These are phyloP conservation scores for Moesziomyces sp. DNA, from an alignment of 1,284 basidiomycete species.

Conservation along the genomic window DNA sequence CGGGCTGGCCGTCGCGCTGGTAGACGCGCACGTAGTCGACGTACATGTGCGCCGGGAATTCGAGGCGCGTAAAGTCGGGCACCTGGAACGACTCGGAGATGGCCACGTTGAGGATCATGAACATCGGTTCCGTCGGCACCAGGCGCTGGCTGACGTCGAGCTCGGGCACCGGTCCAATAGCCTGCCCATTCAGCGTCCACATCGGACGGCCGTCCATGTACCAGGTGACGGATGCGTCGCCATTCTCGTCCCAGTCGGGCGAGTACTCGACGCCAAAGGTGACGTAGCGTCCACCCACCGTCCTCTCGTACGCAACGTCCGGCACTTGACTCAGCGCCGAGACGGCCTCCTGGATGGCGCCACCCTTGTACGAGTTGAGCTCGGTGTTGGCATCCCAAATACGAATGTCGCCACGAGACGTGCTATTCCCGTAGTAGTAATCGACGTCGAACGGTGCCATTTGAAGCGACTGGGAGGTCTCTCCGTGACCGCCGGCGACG, in stretches of 20 bases:
- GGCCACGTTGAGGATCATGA: constrained; percentile 47
- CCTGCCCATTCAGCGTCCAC: constrained; percentile 55
- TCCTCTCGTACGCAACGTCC: constrained; percentile 50
- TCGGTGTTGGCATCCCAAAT: constrained; percentile 53
- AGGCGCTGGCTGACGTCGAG: constrained; percentile 55
- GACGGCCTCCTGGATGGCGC: constrained; percentile 65
- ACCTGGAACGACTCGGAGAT: constrained; percentile 70
- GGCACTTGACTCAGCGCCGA: constrained; percentile 60
- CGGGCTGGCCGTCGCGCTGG: constrained; percentile 68
- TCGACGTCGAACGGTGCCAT: constrained; percentile 66
- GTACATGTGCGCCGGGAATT: constrained; percentile 69
- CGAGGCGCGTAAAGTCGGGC: constrained; percentile 68
- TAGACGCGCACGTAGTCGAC: constrained; percentile 71
- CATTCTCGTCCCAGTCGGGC: constrained; percentile 60
- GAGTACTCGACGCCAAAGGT: constrained; percentile 66
- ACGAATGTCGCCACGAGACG: constrained; percentile 29
- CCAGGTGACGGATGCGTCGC: constrained; percentile 58
- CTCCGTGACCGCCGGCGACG: constrained; percentile 62
- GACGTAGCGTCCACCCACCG: constrained; percentile 34
- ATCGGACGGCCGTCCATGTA: constrained; percentile 64
- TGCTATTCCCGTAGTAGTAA: constrained; percentile 58
- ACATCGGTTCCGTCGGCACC: constrained; percentile 64
- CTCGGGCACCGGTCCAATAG: constrained; percentile 43
- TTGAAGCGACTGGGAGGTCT: constrained; percentile 65
- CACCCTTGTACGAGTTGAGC: constrained; percentile 64